phyloP scores from a whole-genome alignment of 2,329 filamentous ascomycete species.

The Harringtonia aguacate region DNA sequence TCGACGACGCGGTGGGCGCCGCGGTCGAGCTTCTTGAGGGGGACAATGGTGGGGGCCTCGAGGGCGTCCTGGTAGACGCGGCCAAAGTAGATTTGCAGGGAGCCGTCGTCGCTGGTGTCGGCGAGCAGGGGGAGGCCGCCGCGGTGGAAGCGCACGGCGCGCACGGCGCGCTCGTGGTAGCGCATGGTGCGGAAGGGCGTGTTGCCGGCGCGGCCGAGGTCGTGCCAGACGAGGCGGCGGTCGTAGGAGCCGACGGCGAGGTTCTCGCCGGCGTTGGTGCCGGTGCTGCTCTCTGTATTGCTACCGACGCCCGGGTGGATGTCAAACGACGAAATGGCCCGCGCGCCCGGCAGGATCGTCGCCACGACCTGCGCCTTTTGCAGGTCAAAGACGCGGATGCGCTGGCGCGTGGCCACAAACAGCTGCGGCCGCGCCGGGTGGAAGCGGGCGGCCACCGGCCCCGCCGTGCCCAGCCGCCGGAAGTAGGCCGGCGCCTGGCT shows the following conservation, averaged over 20 bases:
- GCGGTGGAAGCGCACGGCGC: conserved; percentile 79
- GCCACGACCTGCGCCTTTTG: conserved; percentile 86
- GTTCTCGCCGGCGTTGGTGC: conserved; percentile 63
- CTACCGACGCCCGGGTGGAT: conserved; percentile 72
- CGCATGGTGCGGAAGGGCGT: conserved; percentile 93
- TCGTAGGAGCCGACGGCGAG: conserved; percentile 93
- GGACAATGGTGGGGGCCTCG: conserved; percentile 93
- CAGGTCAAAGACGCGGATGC: conserved; percentile 88
- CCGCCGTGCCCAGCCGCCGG: conserved; percentile 59
- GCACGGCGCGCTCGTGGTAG: conserved; percentile 87
- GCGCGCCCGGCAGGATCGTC: conserved; percentile 83
- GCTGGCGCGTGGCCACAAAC: conserved; percentile 91
- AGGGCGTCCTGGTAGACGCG: conserved; percentile 91
- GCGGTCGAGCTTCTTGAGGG: conserved; percentile 73
- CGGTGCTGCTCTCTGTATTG: not conserved
- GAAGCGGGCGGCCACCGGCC: conserved; percentile 83
- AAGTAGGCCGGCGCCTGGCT: conserved; percentile 75
- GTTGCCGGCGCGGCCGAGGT: conserved; percentile 81
- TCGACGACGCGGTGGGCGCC: conserved; percentile 73
- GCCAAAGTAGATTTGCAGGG: conserved; percentile 91
- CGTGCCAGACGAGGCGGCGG: conserved; percentile 88
- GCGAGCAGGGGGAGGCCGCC: conserved; percentile 75
- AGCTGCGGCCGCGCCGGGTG: conserved; percentile 88
- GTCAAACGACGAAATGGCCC: conserved; percentile 88
- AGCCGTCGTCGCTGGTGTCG: conserved; percentile 90